Conservation (phyloP, 1,284 basidiomycete genomes). For the Trichosporon faecale region DNA sequence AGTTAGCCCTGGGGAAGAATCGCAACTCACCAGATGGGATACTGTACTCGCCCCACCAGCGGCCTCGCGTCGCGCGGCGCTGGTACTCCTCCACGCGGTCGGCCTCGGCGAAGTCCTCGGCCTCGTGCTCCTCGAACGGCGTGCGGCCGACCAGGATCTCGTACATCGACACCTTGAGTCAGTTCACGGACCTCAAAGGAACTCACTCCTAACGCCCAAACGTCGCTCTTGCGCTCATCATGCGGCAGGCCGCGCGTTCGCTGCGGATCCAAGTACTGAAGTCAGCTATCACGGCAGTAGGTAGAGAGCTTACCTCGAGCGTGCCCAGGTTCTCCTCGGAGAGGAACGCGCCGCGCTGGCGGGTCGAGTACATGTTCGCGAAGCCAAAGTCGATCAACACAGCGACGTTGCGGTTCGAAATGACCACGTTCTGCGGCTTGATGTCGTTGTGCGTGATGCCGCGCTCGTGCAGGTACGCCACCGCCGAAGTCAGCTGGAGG, state of each 20-base stretch:
- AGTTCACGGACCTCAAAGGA: background rate
- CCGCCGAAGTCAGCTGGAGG: slow-evolving; percentile 73
- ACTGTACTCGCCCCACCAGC: slow-evolving; percentile 74
- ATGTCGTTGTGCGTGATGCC: slow-evolving; percentile 93
- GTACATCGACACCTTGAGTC: slow-evolving; percentile 69
- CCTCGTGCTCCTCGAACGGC: slow-evolving; percentile 79
- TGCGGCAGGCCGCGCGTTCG: slow-evolving; percentile 78
- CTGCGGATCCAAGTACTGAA: slow-evolving; percentile 79
- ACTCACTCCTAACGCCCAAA: slow-evolving; percentile 78
- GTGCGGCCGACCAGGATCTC: slow-evolving; percentile 86
- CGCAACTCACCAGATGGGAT: slow-evolving; percentile 59
- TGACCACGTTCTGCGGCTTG: slow-evolving; percentile 88
- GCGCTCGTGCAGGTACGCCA: slow-evolving; percentile 80
- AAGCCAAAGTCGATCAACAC: slow-evolving; percentile 91
- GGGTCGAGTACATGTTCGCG: slow-evolving; percentile 59
- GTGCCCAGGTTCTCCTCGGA: slow-evolving; percentile 83
- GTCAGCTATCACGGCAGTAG: background rate
- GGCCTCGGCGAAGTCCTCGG: slow-evolving; percentile 74
- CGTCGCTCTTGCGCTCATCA: slow-evolving; percentile 85
- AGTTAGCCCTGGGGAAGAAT: background rate
- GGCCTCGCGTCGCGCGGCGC: slow-evolving; percentile 70
- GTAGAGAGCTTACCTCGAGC: slow-evolving; percentile 60
- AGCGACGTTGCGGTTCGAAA: slow-evolving; percentile 68
- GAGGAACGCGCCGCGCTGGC: slow-evolving; percentile 62
- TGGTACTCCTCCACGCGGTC: slow-evolving; percentile 78